phyloP scores from a whole-genome alignment of 306 rosid genomes.

The Vigna trinervia region DNA sequence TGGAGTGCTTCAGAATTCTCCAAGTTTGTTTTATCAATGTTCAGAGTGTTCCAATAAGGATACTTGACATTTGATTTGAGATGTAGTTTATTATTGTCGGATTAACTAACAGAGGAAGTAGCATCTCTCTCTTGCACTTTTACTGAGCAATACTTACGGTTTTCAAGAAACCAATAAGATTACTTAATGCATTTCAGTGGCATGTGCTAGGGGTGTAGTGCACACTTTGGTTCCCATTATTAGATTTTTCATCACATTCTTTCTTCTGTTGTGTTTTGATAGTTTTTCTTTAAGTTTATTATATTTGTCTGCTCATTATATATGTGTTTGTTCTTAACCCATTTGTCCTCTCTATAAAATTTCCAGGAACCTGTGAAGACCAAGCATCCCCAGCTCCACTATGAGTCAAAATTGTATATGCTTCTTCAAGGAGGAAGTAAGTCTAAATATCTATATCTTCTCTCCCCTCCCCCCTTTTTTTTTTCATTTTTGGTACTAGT shows the following conservation, averaged over 20 bases:
- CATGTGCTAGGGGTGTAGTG: slow-evolving; percentile 14
- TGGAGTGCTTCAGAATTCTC: slow-evolving; percentile 20
- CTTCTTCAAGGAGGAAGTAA: slow-evolving; percentile 99
- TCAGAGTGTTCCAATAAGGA: slow-evolving; percentile 12
- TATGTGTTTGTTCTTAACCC: slow-evolving; percentile 30
- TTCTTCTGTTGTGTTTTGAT: background rate
- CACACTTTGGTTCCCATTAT: slow-evolving; percentile 3
- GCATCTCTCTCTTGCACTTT: background rate
- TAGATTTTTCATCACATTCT: slow-evolving; percentile 1
- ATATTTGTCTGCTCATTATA: slow-evolving; percentile 17
- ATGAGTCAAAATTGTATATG: slow-evolving; percentile 97
- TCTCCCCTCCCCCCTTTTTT: background rate
- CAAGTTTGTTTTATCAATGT: background rate
- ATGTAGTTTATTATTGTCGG: slow-evolving; percentile 33
- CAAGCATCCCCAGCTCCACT: slow-evolving; percentile 99
- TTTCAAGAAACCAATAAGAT: slow-evolving; percentile 31
- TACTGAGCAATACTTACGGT: slow-evolving; percentile 14
- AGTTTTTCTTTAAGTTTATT: background rate
- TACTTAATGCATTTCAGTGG: slow-evolving; percentile 16
- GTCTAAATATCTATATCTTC: slow-evolving; percentile 38
- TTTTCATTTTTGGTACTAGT: slow-evolving; percentile 12
- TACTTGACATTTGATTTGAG: background rate
- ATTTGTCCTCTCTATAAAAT: slow-evolving; percentile 12
- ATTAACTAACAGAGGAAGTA: background rate
- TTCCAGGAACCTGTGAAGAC: slow-evolving; percentile 94